Evolutionary conservation across 768 basidiomycete genomes (phyloP), one percentile per base, ranked within the genome.

Genomic region (Leccinellum rugosiceps): DNA sequence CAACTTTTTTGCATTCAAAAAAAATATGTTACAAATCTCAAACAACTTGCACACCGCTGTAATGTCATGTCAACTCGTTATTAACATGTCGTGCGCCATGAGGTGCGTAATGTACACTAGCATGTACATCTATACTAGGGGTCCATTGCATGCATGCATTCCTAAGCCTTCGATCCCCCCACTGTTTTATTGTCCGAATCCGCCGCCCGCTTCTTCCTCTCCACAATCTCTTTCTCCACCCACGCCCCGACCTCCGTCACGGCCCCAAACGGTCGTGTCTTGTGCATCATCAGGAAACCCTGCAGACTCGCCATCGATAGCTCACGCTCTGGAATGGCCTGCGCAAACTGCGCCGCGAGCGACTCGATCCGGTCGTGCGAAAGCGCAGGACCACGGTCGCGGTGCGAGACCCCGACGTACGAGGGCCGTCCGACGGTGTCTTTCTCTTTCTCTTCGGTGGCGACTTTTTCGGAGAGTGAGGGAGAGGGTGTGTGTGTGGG

Each of bases 211-310:
- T n/a, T 48, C n/a, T 14, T 3, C 21, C 38, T 45, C 44, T 60
- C 58, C 19, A 28, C n/a, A 49, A 63, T 17, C 58, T 83, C 79
- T 62, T 76, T 76, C 57, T 78, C 77, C 10, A 86, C 75, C 83
- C 85, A 88, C 9, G 56, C 69, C 10, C 63, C 65, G 6, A 77
- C 68, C 3, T 76, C 75, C 23, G 70, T 68, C 14, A 84, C 78
- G 8, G 88, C 88, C 14, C 78, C 79, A 58, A 74, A 68, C 0
- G 89, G 87, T 4, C 79, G 70, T 6, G 73, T 76, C 69, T 90
- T 89, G 74, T 86, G 81, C 19, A 74, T 71, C 86, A 92, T 88
- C 58, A 92, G 68, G 67, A 83, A 89, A 4, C 85, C 82, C 55
- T 80, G 80, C 0, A 81, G 66, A 23, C 71, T 72, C 3, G 80